A percentile compares a stretch with the other conserved stretches of the same genome.
phyloP scores from a whole-genome alignment of 208 protist species.

The Angomonas deanei region DNA sequence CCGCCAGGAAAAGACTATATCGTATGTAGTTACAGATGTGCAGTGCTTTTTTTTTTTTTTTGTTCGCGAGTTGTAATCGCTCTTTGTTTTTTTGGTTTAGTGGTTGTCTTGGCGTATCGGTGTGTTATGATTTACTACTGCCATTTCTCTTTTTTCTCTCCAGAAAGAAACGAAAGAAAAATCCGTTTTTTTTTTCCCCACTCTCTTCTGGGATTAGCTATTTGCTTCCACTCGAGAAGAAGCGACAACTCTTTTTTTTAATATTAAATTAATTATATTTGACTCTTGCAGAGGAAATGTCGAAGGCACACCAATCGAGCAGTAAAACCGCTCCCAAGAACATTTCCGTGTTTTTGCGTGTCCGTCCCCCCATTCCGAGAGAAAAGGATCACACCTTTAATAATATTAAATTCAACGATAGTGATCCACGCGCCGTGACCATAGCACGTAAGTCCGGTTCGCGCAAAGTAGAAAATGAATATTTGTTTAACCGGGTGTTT shows the following conservation, averaged over 20 bases:
- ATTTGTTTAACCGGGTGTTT: conserved; percentile 76
- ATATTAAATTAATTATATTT: background rate
- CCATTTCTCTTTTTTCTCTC: too few relatives aligned
- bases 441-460: conserved; percentile 41
- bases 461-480: conserved; percentile 40
- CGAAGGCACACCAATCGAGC: conserved; percentile 27
- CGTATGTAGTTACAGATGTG: too few relatives aligned
- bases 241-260: background rate
- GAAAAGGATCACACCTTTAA: conserved; percentile 71
- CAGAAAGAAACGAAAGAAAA: too few relatives aligned
- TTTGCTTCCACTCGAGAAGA: background rate
- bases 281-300: conserved; percentile 21
- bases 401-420: conserved; percentile 57
- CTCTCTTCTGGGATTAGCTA: background rate
- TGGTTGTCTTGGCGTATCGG: conserved; percentile 8
- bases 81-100: conserved; percentile 10
- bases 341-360: conserved; percentile 82
- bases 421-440: conserved; percentile 37
- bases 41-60: conserved; percentile 9
- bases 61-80: background rate
- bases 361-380: conserved; percentile 62
- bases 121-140: too few relatives aligned
- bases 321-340: conserved; percentile 72
- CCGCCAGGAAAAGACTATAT: too few relatives aligned
- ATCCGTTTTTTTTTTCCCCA: background rate